Evolutionary conservation across 148 eudicot species (phyloP), one percentile per base, ranked within the genome.

Genomic region (Vaccinium myrtillus): DNA sequence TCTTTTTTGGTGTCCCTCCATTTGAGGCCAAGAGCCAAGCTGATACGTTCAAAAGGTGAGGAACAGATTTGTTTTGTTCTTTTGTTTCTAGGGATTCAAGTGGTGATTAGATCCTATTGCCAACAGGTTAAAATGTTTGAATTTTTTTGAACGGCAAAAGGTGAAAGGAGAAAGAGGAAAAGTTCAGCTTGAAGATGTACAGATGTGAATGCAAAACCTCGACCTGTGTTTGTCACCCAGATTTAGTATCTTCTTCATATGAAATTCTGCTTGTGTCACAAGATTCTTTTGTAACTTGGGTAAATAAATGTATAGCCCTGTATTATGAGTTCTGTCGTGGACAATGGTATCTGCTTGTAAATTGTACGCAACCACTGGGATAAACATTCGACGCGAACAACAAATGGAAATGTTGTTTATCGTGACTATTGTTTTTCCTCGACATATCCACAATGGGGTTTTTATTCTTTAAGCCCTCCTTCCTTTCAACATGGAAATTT

Each of bases 1-100:
- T 96, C 87, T 81, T 96, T 96, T 96, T 89, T 86, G 98, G 98
- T 39, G 91, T 83, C 78, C 96, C 98, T 79, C 98, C 98, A 54
- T 96, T 94, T 83, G 98, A 96, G 81, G 95, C 98, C 56, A 93
- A 94, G 86, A 90, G 90, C 79, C 98, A 96, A 81, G 80, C 49
- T 2, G 98, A 94, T 83, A 96, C 98, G 77, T 94, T 92, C 86
- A 83, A 82, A 87, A 93, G 96, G 98, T 91, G 85, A 65, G 83
- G 11, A 48, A 58, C 65, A 59, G 51, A 6, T 3, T 2, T 15
- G 0, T 5, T 61, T 10, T 50, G 15, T 65, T 16, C 15, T 16
- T 81, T 46, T 32, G 36, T 32, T 32, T 32, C 73, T n/a, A 4
- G 21, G 21, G 19, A 58, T 19, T 15, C 27, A 39, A 6, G 39